Percentiles rank a stretch among this genome's conserved stretches.
Evolutionary conservation across 2,329 filamentous ascomycete genomes (phyloP).

Genomic region (Penicillium expansum): DNA sequence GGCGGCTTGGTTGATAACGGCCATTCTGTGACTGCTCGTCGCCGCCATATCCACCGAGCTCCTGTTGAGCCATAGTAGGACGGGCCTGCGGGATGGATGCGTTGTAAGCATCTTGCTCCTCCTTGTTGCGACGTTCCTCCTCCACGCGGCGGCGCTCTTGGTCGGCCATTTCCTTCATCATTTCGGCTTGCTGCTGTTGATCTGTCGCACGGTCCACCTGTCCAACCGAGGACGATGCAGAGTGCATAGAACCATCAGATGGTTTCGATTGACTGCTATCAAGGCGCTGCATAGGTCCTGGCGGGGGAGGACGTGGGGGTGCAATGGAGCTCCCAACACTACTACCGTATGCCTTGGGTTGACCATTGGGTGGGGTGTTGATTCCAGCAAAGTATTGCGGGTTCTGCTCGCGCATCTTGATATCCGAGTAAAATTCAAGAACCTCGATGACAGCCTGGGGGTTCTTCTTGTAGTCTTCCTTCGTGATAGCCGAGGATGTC

Average conservation of each 20-base stretch:
- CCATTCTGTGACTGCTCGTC: conserved; percentile 47
- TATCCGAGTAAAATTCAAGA: conserved; percentile 67
- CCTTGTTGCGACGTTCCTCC: conserved; percentile 61
- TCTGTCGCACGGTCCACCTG: conserved; percentile 54
- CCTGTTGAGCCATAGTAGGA: conserved; percentile 80
- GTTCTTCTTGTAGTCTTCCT: conserved; percentile 97
- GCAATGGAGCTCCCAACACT: conserved; percentile 59
- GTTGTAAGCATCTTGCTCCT: conserved; percentile 85
- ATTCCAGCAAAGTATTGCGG: conserved; percentile 59
- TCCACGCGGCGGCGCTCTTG: conserved; percentile 49
- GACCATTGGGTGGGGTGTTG: conserved; percentile 58
- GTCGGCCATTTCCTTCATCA: conserved; percentile 58
- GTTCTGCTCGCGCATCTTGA: conserved; percentile 63
- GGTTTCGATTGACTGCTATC: conserved; percentile 44
- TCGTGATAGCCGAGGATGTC: conserved; percentile 94
- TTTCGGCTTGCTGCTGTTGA: conserved; percentile 44
- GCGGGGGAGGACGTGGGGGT: conserved; percentile 66
- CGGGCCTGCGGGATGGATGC: conserved; percentile 80
- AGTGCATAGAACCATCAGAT: conserved; percentile 31
- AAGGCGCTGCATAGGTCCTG: conserved; percentile 46
- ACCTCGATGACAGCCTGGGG: conserved; percentile 73
- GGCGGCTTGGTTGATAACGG: conserved; percentile 81
- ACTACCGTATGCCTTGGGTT: conserved; percentile 50
- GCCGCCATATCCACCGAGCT: conserved; percentile 70
- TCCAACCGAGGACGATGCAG: conserved; percentile 45